Percentiles rank a stretch among this genome's conserved stretches.
phyloP scores from a whole-genome alignment of 225 moss, liverwort and hornwort genomes.

The Pseudoscleropodium purum region DNA sequence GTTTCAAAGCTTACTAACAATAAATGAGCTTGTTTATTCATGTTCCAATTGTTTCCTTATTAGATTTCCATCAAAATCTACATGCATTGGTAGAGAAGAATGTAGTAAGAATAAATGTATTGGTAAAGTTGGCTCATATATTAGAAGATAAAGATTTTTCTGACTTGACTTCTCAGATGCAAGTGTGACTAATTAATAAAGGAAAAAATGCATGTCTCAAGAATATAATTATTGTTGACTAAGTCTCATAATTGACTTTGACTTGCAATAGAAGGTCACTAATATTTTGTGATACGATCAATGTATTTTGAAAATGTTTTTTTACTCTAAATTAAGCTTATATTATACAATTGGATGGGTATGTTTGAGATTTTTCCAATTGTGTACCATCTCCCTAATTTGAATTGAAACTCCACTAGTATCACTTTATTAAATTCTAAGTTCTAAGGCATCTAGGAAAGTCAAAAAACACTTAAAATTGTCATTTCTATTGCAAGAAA shows the following conservation, averaged over 20 bases:
- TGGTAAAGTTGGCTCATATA: too few relatives aligned
- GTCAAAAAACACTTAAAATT: not conserved
- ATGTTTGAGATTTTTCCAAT: not conserved
- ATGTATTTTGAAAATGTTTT: too few relatives aligned
- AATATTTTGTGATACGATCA: not conserved
- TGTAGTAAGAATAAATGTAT: not conserved
- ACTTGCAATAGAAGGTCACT: not conserved
- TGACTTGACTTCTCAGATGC: too few relatives aligned
- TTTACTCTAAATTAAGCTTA: not conserved
- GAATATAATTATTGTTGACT: not conserved
- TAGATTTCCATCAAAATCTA: too few relatives aligned
- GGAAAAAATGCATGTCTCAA: too few relatives aligned
- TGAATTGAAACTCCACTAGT: not conserved
- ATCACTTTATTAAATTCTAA: accelerated
- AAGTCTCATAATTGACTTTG: not conserved
- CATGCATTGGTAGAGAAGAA: not conserved
- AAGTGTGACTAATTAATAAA: not conserved
- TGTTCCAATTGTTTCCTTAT: too few relatives aligned
- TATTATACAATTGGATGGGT: not conserved
- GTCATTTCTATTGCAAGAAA: not conserved
- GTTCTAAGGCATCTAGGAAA: accelerated
- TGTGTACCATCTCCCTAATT: not conserved
- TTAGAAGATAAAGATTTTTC: not conserved
- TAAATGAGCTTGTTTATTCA: not conserved
- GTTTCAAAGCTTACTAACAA: not conserved